Percentiles rank a stretch among this genome's conserved stretches.
Conservation (phyloP, 2,329 filamentous ascomycete species). For the Alternaria brassicae region DNA sequence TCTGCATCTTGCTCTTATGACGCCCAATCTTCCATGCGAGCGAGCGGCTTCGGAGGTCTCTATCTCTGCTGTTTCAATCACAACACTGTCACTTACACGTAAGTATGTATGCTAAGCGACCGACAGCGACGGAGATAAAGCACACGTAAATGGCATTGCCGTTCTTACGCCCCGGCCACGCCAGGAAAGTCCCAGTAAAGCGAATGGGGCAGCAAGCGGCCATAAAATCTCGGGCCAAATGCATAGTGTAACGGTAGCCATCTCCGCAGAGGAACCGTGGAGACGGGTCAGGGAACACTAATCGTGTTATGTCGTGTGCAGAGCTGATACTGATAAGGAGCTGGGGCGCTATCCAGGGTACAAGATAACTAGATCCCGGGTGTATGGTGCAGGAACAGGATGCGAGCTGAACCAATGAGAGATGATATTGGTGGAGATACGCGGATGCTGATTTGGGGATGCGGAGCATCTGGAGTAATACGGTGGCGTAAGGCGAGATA, state of each 20-base stretch:
- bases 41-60: conserved; percentile 8
- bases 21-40: not conserved
- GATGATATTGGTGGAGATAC: conserved; percentile 9
- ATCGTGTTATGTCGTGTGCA: conserved; percentile 10
- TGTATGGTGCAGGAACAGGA: conserved; percentile 15
- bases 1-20: not conserved
- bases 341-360: not conserved
- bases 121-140: conserved; percentile 16
- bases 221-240: not conserved
- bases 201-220: not conserved
- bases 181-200: not conserved
- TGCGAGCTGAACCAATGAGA: conserved; percentile 16
- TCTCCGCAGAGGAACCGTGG: conserved; percentile 12
- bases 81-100: conserved; percentile 13
- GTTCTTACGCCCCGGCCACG: not conserved
- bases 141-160: not conserved
- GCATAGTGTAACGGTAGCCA: not conserved
- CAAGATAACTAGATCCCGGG: conserved; percentile 11
- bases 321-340: conserved; percentile 27
- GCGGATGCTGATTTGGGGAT: conserved; percentile 10
- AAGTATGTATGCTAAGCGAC: conserved; percentile 26
- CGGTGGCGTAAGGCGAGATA: conserved; percentile 22
- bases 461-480: conserved; percentile 13
- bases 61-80: conserved; percentile 18
- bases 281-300: conserved; percentile 12